Evolutionary conservation across 495 filamentous ascomycete species (phyloP).

Genomic region (Immersiella caudata): DNA sequence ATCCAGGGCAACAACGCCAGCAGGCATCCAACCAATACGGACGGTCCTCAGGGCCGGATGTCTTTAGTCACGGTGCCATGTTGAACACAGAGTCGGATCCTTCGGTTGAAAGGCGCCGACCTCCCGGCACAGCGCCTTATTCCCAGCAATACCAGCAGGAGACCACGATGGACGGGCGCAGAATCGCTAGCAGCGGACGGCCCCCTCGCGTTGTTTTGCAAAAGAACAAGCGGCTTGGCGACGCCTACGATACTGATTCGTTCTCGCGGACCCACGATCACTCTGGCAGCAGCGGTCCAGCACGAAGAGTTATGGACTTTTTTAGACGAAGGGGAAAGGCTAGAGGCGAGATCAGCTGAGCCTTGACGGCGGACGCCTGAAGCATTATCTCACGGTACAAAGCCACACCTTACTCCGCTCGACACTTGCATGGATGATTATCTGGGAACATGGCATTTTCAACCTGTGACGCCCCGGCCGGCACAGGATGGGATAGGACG

Average conservation of each 20-base stretch:
- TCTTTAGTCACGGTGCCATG: conserved; percentile 47
- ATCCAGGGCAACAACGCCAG: conserved; percentile 32
- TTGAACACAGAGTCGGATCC: conserved; percentile 52
- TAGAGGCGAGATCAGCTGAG: conserved; percentile 52
- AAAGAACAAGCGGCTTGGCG: conserved; percentile 84
- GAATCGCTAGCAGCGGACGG: conserved; percentile 29
- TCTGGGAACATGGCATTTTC: not conserved
- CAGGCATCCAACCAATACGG: conserved; percentile 38
- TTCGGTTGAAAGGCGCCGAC: conserved; percentile 46
- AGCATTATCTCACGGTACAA: conserved; percentile 4
- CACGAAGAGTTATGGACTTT: conserved; percentile 95
- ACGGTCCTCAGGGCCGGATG: conserved; percentile 39
- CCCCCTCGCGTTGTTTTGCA: conserved; percentile 63
- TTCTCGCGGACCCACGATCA: conserved; percentile 62
- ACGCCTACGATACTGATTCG: conserved; percentile 82
- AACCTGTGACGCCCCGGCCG: not conserved
- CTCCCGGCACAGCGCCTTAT: conserved; percentile 39
- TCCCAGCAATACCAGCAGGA: conserved; percentile 35
- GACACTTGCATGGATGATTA: conserved; percentile 1
- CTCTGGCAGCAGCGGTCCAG: conserved; percentile 80
- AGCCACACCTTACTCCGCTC: not conserved
- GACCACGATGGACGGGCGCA: conserved; percentile 27
- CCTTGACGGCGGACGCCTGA: not conserved
- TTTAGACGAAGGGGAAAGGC: conserved; percentile 86
- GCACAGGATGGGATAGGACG: not conserved